Evolutionary conservation across 805 yeast genomes (phyloP), one percentile per base, ranked within the genome.

Genomic region (Suhomyces sp.): DNA sequence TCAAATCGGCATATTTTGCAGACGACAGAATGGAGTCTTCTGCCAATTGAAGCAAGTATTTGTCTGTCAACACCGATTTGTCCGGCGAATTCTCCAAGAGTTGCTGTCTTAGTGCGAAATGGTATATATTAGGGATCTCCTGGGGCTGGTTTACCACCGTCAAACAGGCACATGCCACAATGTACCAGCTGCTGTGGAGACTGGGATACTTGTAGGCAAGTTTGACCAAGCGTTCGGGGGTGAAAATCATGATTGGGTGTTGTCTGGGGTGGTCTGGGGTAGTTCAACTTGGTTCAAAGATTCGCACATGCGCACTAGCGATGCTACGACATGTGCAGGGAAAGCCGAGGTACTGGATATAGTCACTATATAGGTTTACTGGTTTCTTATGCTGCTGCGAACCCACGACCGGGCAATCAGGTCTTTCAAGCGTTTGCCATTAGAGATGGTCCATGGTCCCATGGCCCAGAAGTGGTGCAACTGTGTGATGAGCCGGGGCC

Each of bases 141-240:
- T 85, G 82, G 0, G 97, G 96, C 54, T 79, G 81, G 62, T 92
- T 92, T 60, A 93, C 85, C 5, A 86, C 91, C 1, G 93, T 82
- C 46, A 91, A 76, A 8, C 96, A 82, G 0, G 93, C 87, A 7
- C 94, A 87, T 0, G 96, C 93, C 19, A 90, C 72, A 37, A 83
- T 71, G 63, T 85, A 88, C 97, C 97, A 92, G 20, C 80, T 63
- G 56, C 76, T 71, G 41, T 75, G 69, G 25, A 89, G 75, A 9
- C 67, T 67, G 0, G 88, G 86, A 63, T 82, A 81, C 37, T 75
- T 65, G 60, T 74, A 74, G 1, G 86, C 80, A 27, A 86, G 66
- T 50, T 68, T 67, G 0, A 73, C 74, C n/a, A 86, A 71, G 52
- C 89, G 69, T 51, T 78, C 80, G 1, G 87, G 75, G 0, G 84